Evolutionary conservation across 192 early-diverging fungal species (phyloP), one percentile per base, ranked within the genome.

Genomic region (Borealophlyctis nickersoniae): DNA sequence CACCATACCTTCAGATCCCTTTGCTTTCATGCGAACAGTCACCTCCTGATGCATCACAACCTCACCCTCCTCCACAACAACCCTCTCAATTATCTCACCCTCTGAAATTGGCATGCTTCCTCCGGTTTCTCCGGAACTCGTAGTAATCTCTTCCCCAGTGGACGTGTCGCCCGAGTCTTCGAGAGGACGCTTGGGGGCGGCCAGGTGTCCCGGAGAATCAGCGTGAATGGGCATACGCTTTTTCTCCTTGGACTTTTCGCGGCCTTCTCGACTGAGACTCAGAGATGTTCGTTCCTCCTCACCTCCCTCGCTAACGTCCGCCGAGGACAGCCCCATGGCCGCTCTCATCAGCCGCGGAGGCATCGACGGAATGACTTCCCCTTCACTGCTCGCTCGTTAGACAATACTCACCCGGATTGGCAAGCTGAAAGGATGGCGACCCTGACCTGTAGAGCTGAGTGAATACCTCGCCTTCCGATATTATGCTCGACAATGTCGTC

Each of bases 401-500:
- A 5, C 52, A 13, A 53, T 5, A 53, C 11, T 7, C 23, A 7
- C 13, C 14, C 5, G 26, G 5, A 7, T 53, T 24, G 23, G 5
- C 11, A 13, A 7, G 23, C 7, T 4, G 26, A 4, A 13, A 53
- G 14, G 26, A 13, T 7, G 52, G 13, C 16, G 16, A 11, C 11
- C 5, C 52, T 16, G 11, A 62, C 67, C 67, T 70, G 36, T 64
- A 66, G 56, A 72, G 58, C 14, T 72, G 62, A 2, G 70, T 66
- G 33, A 72, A 28, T 7, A 72, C 30, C 34, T 72, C 70, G 19
- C 70, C 70, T 19, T 72, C 70, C 11, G 70, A 72, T 4, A 61
- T 27, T 58, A 66, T 52, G 14, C 63, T 66, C 22, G 70, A 72
- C 24, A 72, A 30, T 9, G 70, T 66, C 36, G 16, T 16, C 7